These are phyloP conservation scores for Rhizophagus sp. DNA, from an alignment of 192 early-diverging fungal genomes.

Conservation along the genomic window DNA sequence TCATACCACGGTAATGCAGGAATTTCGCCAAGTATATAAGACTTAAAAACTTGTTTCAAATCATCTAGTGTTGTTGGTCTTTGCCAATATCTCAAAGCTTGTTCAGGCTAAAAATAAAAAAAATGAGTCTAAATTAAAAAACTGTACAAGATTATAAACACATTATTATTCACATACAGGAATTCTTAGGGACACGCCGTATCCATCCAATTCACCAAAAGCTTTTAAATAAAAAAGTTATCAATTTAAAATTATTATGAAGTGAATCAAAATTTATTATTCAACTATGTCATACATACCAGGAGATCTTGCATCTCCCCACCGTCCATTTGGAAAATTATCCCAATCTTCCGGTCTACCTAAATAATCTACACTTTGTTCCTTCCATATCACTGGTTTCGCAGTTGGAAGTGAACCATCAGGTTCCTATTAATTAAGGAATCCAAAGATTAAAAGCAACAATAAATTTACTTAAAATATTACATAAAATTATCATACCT, in stretches of 20 bases:
- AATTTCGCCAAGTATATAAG: constrained; percentile 81
- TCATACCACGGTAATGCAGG: constrained; percentile 91
- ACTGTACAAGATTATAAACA: constrained; percentile 36
- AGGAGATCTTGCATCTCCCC: constrained; percentile 95
- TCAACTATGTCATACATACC: constrained; percentile 32
- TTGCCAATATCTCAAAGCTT: constrained; percentile 80
- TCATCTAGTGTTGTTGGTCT: constrained; percentile 67
- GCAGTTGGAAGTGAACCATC: constrained; percentile 34
- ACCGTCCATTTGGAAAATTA: constrained; percentile 98
- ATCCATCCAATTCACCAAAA: constrained; percentile 70
- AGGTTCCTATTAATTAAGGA: constrained; percentile 29
- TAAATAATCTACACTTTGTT: constrained; percentile 90
- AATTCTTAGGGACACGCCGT: constrained; percentile 69
- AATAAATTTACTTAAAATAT: neutral
- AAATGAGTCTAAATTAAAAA: constrained; percentile 43
- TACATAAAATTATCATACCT: neutral
- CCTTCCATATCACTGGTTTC: constrained; percentile 98
- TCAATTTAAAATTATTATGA: neutral
- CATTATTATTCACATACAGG: constrained; percentile 42
- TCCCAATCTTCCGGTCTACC: constrained; percentile 81
- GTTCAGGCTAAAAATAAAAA: constrained; percentile 45
- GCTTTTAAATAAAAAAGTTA: constrained; percentile 27
- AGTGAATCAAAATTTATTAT: neutral
- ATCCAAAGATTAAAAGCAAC: neutral
- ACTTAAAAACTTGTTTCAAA: constrained; percentile 74